Evolutionary conservation across 345 rosid species (phyloP).

Genomic region (Populus nigra): DNA sequence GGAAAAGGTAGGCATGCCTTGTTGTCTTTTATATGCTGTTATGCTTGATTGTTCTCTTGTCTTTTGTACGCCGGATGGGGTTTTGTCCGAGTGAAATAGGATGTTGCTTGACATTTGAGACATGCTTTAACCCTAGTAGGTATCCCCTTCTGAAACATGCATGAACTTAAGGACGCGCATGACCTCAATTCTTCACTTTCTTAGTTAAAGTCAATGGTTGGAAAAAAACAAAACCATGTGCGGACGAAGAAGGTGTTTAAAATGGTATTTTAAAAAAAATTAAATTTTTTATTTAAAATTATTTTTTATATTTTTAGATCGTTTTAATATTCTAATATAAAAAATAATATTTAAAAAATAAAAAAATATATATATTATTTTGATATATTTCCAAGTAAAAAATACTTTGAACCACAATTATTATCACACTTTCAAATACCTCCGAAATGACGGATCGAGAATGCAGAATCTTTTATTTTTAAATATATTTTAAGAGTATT

Average conservation of each 20-base stretch:
- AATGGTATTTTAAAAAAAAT: too few species aligned
- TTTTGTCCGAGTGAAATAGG: background rate
- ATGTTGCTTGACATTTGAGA: background rate
- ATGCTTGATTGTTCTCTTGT: background rate
- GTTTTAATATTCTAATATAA: fast-evolving
- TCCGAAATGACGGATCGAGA: fast-evolving
- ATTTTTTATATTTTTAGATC: too few species aligned
- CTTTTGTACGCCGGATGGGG: background rate
- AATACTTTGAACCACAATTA: fast-evolving
- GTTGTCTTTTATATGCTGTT: too few species aligned
- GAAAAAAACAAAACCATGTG: background rate
- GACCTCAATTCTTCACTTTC: background rate
- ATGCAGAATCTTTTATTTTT: too few species aligned
- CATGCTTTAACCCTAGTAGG: background rate
- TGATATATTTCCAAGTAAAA: too few species aligned
- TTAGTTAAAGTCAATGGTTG: background rate
- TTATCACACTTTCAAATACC: too few species aligned
- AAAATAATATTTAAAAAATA: too few species aligned
- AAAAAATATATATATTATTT: too few species aligned
- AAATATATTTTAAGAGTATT: too few species aligned
- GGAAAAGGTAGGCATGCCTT: too few species aligned
- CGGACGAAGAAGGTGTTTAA: background rate
- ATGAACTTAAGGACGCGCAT: background rate
- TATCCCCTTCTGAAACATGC: background rate
- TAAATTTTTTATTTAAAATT: too few species aligned